These are phyloP conservation scores for Phaeosphaeria sp. DNA, from an alignment of 2,329 filamentous ascomycete species.

Conservation along the genomic window DNA sequence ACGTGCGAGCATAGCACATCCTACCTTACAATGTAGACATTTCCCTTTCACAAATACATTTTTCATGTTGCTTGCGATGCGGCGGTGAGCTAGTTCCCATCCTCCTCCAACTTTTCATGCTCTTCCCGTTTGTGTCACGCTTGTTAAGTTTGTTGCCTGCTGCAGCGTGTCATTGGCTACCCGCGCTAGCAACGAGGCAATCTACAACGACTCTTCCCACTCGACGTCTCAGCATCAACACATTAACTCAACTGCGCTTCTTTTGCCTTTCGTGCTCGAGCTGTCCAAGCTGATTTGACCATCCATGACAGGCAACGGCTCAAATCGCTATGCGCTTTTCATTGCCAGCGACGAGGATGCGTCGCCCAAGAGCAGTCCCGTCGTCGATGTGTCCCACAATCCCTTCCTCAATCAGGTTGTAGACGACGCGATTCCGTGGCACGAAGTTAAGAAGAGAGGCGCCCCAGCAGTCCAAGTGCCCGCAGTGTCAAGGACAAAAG, in stretches of 20 bases:
- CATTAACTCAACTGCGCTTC: neutral
- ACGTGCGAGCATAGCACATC: no score
- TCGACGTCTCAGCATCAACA: neutral
- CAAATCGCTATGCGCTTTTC: slow-evolving; percentile 37
- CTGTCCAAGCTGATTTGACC: neutral
- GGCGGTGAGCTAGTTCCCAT: no score
- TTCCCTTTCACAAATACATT: neutral
- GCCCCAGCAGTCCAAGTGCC: slow-evolving; percentile 4
- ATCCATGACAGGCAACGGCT: slow-evolving; percentile 27
- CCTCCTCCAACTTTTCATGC: neutral
- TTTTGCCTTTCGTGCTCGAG: neutral
- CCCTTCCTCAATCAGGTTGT: slow-evolving; percentile 32
- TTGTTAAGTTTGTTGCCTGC: neutral
- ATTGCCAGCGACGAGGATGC: slow-evolving; percentile 15
- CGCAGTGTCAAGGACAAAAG: slow-evolving; percentile 2
- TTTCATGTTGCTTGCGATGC: no score
- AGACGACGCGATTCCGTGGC: slow-evolving; percentile 32
- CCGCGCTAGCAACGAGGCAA: neutral
- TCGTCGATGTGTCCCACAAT: slow-evolving; percentile 13
- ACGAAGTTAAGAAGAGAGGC: slow-evolving; percentile 33
- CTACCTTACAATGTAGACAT: no score
- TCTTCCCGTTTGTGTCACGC: slow-evolving; percentile 1
- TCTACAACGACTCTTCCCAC: neutral
- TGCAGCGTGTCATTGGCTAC: neutral
- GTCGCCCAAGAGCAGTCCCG: slow-evolving; percentile 1